Percentiles rank a stretch among this genome's conserved stretches.
Evolutionary conservation across 257 asterid species (phyloP).

Genomic region (Leptodermis oblonga): DNA sequence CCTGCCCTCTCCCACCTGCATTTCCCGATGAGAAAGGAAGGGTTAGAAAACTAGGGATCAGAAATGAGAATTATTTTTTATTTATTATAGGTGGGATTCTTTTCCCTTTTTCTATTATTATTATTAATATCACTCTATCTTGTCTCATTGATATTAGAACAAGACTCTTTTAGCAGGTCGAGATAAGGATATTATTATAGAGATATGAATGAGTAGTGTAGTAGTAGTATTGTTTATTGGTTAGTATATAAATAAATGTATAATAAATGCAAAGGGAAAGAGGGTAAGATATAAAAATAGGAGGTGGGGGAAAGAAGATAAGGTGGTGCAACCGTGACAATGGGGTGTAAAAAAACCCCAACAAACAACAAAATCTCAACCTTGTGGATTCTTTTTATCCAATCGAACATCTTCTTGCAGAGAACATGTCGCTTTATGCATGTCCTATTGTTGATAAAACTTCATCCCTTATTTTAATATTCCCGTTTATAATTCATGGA

Average conservation of each 20-base stretch:
- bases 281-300: constrained; percentile 22
- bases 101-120: neutral
- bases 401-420: constrained; percentile 80
- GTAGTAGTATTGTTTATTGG: neutral
- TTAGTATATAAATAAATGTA: constrained; percentile 1
- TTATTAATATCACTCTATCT: no score
- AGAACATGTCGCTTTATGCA: constrained; percentile 82
- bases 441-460: constrained; percentile 36
- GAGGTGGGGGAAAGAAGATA: constrained; percentile 70
- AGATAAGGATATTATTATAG: no score
- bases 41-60: constrained; percentile 23
- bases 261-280: constrained; percentile 13
- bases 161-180: no score
- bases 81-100: neutral
- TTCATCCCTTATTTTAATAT: constrained; percentile 19
- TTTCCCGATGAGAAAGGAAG: constrained; percentile 42
- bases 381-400: constrained; percentile 70
- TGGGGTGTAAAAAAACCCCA: constrained; percentile 39
- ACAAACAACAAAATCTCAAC: constrained; percentile 66
- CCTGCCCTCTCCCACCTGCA: constrained; percentile 25
- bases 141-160: no score
- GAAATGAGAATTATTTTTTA: constrained; percentile 12
- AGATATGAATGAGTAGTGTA: no score
- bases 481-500: constrained; percentile 21
- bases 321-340: constrained; percentile 61